A percentile compares a stretch with the other conserved stretches of the same genome.
These are phyloP conservation scores for Wickerhamomyces strasburgensis DNA, from an alignment of 805 yeast genomes.

Conservation along the genomic window DNA sequence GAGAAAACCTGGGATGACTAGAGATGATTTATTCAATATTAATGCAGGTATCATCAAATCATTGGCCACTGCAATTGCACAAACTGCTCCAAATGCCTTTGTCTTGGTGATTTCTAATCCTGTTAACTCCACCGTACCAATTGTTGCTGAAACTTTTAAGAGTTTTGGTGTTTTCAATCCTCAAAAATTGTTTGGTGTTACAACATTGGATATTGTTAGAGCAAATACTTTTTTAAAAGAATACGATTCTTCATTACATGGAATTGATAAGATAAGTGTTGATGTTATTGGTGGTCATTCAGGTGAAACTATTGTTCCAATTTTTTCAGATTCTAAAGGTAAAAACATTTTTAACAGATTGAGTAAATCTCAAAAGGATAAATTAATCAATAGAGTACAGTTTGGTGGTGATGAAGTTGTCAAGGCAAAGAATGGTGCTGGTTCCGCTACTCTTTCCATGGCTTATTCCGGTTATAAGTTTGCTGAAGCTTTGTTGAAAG, in stretches of 20 bases:
- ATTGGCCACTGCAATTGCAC: conserved; percentile 72
- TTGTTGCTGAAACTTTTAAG: conserved; percentile 75
- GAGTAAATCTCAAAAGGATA: conserved; percentile 24
- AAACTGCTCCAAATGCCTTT: conserved; percentile 65
- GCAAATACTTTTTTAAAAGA: conserved; percentile 61
- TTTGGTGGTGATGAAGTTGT: conserved; percentile 98
- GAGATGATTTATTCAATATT: conserved; percentile 82
- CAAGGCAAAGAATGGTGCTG: conserved; percentile 89
- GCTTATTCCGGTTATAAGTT: conserved; percentile 89
- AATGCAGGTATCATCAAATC: conserved; percentile 76
- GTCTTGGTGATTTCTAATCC: conserved; percentile 88
- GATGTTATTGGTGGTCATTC: conserved; percentile 92
- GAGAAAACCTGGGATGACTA: conserved; percentile 92
- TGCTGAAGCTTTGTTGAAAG: conserved; percentile 43
- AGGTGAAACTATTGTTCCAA: conserved; percentile 90
- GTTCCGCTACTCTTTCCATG: conserved; percentile 94
- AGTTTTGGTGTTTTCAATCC: conserved; percentile 66
- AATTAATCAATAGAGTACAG: conserved; percentile 82
- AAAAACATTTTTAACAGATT: conserved; percentile 15
- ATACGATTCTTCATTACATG: conserved; percentile 10
- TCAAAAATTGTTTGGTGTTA: conserved; percentile 76
- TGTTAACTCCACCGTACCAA: conserved; percentile 89
- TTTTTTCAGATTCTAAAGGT: conserved; percentile 31
- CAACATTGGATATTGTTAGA: conserved; percentile 82
- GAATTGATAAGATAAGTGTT: conserved; percentile 39